Conservation (phyloP, 75 land plant species). For the Picea glauca region DNA sequence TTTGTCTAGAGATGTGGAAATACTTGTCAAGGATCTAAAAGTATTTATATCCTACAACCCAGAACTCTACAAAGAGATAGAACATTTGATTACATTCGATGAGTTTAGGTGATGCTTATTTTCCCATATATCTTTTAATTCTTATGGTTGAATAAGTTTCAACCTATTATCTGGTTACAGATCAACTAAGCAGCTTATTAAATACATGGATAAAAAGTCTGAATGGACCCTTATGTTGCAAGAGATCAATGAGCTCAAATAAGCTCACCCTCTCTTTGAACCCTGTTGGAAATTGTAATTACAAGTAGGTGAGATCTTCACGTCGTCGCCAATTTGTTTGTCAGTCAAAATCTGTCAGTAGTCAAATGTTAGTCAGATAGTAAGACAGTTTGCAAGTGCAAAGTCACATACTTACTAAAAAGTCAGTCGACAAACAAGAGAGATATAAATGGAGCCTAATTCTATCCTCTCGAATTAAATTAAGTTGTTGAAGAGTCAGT, state of each 20-base stretch:
- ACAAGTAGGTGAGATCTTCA: no score
- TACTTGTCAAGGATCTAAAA: conserved; percentile 17
- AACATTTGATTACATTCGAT: conserved; percentile 4
- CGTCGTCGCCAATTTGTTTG: no score
- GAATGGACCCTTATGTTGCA: neutral
- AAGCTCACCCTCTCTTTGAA: neutral
- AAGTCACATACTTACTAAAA: no score
- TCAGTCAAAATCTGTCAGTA: no score
- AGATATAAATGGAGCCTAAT: no score
- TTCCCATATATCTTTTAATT: neutral
- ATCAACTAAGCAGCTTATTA: conserved; percentile 1
- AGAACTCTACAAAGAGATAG: conserved; percentile 11
- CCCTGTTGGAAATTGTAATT: no score
- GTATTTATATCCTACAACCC: conserved; percentile 2
- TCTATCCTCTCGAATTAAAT: no score
- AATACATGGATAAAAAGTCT: neutral
- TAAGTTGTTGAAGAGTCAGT: no score
- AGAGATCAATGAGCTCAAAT: neutral
- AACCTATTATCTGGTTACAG: neutral
- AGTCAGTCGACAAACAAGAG: no score
- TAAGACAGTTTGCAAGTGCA: no score
- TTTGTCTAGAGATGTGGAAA: neutral
- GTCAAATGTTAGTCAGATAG: no score
- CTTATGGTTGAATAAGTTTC: neutral
- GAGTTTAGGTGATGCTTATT: conserved; percentile 7